A percentile compares a stretch with the other conserved stretches of the same genome.
Conservation (phyloP, 306 rosid genomes). For the Potentilla sterilis region DNA sequence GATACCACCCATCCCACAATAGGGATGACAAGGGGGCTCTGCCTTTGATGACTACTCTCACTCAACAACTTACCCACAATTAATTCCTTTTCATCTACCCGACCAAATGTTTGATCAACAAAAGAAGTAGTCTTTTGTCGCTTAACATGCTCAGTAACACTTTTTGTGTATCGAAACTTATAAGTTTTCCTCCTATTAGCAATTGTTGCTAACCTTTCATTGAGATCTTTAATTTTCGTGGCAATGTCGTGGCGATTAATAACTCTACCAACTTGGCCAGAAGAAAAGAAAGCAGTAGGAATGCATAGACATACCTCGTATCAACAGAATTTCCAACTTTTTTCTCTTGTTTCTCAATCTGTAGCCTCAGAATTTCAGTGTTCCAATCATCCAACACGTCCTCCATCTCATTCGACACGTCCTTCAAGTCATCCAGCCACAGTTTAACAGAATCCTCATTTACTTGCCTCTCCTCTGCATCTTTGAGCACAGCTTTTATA, state of each 20-base stretch:
- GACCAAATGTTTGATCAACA: too few relatives aligned
- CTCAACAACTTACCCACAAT: neutral
- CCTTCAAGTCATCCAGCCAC: slow-evolving; percentile 14
- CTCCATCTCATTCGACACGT: slow-evolving; percentile 16
- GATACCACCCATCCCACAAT: slow-evolving; percentile 27
- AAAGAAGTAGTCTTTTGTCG: too few relatives aligned
- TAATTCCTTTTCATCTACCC: neutral
- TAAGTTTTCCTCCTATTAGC: neutral
- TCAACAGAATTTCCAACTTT: neutral
- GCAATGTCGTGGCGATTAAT: too few relatives aligned
- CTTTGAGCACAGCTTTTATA: slow-evolving; percentile 2
- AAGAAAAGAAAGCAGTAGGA: neutral
- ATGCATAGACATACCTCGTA: slow-evolving; percentile 12
- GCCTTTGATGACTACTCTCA: neutral
- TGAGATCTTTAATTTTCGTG: slow-evolving; percentile 4
- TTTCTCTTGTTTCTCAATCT: slow-evolving; percentile 5
- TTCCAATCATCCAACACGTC: slow-evolving; percentile 23
- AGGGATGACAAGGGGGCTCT: neutral
- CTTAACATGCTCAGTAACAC: too few relatives aligned
- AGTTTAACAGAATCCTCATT: neutral
- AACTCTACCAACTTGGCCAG: neutral
- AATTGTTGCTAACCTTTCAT: neutral
- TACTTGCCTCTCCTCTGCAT: slow-evolving; percentile 18
- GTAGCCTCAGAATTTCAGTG: neutral
- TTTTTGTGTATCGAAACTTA: too few relatives aligned